Base-by-base conservation (phyloP, 139 green algal species). In the Deuterostichococcus epilithicus region DNA sequence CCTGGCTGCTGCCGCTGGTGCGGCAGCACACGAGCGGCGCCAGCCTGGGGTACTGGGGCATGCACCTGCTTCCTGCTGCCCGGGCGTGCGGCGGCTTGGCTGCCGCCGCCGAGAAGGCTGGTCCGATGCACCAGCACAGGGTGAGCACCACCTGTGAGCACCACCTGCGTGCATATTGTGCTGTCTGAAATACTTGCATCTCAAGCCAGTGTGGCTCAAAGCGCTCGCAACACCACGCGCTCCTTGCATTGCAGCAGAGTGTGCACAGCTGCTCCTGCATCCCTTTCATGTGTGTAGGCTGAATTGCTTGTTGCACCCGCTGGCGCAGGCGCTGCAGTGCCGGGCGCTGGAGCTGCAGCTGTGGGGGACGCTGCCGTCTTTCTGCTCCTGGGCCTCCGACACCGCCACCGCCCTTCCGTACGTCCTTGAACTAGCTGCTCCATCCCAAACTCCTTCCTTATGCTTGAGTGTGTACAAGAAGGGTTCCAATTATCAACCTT, bases 1-100 rank as follows among this genome's bases (percentile, higher is more conserved):
- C 93, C 1, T 99, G 95, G 95, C 78, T 98, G 63, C 86, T 99
- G 73, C 95, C 95, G 26, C 78, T 97, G 47, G 72, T 98, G 76
- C 85, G 88, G 1, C 76, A 86, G 34, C 84, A 97, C 73, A 85
- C 94, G 10, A 59, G 75, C 2, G 78, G 86, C 23, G 38, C 83
- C 1, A 72, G 59, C 1, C 76, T 97, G 33, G 80, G 0, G 5
- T 94, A 86, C 76, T 97, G 93, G 93, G 74, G 70, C 45, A 72
- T 58, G 6, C 23, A 83, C 30, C 76, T 98, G 35, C 78, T 95
- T 77, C 93, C 94, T n/a, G 68, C 93, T 38, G 91, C 91, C 0
- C 76, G 78, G 26, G 26, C 36, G 25, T 73, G 97, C 44, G 90
- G 83, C 8, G 58, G 38, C 0, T 70, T 80, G 1, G 83, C 88